Evolutionary conservation across 805 yeast genomes (phyloP).

Genomic region (Candida tammaniensis): DNA sequence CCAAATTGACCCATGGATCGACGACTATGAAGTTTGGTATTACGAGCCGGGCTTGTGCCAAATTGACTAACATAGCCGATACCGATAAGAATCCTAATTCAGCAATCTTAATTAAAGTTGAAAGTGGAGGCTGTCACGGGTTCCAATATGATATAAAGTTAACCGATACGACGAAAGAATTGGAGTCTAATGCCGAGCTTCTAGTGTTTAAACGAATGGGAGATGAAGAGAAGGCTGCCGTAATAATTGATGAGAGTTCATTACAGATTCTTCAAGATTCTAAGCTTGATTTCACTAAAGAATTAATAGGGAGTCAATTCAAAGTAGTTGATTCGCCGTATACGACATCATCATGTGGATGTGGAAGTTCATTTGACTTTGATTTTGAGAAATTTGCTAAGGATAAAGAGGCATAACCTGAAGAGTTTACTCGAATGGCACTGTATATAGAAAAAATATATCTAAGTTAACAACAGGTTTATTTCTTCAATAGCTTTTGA

Average conservation of each 20-base stretch:
- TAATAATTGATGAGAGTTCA: constrained; percentile 77
- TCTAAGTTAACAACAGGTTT: too few species aligned
- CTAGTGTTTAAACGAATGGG: constrained; percentile 60
- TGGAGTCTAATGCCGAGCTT: constrained; percentile 30
- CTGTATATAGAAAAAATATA: background rate
- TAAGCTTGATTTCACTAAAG: constrained; percentile 84
- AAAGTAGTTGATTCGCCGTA: constrained; percentile 89
- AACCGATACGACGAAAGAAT: constrained; percentile 39
- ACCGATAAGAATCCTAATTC: constrained; percentile 56
- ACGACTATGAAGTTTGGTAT: constrained; percentile 44
- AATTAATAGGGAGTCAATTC: constrained; percentile 91
- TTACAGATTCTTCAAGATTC: constrained; percentile 81
- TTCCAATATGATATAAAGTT: constrained; percentile 83
- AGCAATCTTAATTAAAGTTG: constrained; percentile 76
- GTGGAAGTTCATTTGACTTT: constrained; percentile 47
- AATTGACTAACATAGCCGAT: constrained; percentile 49
- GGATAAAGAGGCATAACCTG: constrained; percentile 19
- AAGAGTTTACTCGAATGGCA: background rate
- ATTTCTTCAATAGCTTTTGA: constrained; percentile 46
- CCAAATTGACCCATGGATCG: constrained; percentile 32
- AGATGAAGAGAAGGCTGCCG: constrained; percentile 57
- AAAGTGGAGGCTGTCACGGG: constrained; percentile 98
- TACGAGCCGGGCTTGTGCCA: constrained; percentile 46
- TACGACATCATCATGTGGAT: constrained; percentile 53
- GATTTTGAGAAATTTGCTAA: constrained; percentile 42